These are phyloP conservation scores for Colletotrichum sp. DNA, from an alignment of 2,329 filamentous ascomycete species.

Conservation along the genomic window DNA sequence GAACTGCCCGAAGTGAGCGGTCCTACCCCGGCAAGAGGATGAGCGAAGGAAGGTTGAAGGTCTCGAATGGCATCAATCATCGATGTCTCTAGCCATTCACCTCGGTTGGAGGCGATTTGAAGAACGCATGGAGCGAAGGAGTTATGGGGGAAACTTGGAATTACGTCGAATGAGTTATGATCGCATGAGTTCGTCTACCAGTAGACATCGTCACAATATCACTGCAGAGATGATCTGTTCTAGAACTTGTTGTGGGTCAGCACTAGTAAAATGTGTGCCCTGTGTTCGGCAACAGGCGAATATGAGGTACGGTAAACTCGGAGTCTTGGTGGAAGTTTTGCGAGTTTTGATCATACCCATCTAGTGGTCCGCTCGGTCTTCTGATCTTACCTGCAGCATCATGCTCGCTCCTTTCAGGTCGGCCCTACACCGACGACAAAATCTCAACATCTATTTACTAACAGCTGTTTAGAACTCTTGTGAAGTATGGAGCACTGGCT, in stretches of 20 bases:
- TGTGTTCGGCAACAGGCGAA: accelerated
- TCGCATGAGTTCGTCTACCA: background rate
- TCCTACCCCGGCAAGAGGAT: background rate
- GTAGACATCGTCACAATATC: background rate
- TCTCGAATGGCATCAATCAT: background rate
- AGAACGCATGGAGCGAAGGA: background rate
- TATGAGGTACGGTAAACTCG: background rate
- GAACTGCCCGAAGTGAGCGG: background rate
- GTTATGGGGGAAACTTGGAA: background rate
- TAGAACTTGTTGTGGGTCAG: background rate
- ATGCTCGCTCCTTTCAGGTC: background rate
- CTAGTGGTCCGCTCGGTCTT: background rate
- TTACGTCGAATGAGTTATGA: background rate
- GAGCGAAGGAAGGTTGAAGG: background rate
- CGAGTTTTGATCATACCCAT: background rate
- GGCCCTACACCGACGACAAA: background rate
- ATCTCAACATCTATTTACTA: background rate
- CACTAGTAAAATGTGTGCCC: background rate
- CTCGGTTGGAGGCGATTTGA: background rate
- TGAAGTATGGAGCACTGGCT: background rate
- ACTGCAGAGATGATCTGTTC: background rate
- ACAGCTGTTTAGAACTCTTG: accelerated
- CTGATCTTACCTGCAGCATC: background rate
- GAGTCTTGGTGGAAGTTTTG: background rate
- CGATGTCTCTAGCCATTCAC: accelerated